Base-by-base conservation (phyloP, 2,329 filamentous ascomycete genomes). In the Beauveria sp. region DNA sequence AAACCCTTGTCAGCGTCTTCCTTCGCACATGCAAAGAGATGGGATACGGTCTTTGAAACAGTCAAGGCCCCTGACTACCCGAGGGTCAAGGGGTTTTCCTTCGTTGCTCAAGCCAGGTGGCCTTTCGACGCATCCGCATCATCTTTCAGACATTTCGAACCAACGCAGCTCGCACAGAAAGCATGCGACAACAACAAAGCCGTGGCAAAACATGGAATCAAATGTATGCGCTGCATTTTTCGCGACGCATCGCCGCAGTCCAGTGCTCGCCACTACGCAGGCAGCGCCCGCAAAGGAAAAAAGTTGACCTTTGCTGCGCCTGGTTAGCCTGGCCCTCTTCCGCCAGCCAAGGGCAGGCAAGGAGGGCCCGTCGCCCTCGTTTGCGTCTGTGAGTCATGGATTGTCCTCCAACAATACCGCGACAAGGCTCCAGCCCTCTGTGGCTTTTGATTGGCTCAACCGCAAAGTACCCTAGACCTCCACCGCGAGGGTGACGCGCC, bases 1-100 rank as follows among this genome's bases (percentile, higher is more conserved):
- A 57, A 62, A 64, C 64, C 65, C 66, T 59, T 63, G 59, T 65
- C 64, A 51, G 52, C 50, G 64, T 48, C 60, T 61, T 38, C 57
- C 62, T 53, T 62, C 66, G 66, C 67, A 66, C 65, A 61, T 55
- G 60, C 64, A 63, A 38, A 56, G 43, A 54, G 43, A 64, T 48
- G 46, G 48, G 51, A 60, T 59, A 60, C 53, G 8, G 56, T 20
- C 51, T 64, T 62, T 67, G 67, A 67, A 66, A 68, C 65, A 62
- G 56, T 40, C 38, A 26, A n/a, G 16, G 22, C 54, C 53, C 53
- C 54, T 42, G 40, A 38, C 5, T 16, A 16, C 5, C 34, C 34
- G 34, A 54, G 28, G 16, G 43, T 12, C 20, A 46, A 16, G 26
- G 18, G 3, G 20, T 46, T 60, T 43, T 42, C 8, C 54, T n/a